phyloP scores from a whole-genome alignment of 176 grass and related monocot species.

The Zea mays region Zm-B73-REFERENCE-NAM-5.0 NC_050096.1:253194501-253195000 shows the following conservation, averaged over 20 bases:
- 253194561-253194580: too few species aligned
- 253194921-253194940: too few species aligned
- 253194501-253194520: too few species aligned
- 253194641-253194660: not conserved
- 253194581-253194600: too few species aligned
- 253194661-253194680: not conserved
- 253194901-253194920: not conserved
- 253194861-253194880: slow-evolving; percentile 11
- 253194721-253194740: not conserved
- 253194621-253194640: not conserved
- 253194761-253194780: slow-evolving; percentile 54
- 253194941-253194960: too few species aligned
- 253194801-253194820: slow-evolving; percentile 43
- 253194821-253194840: slow-evolving; percentile 39
- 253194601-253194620: too few species aligned
- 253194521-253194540: too few species aligned
- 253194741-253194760: not conserved
- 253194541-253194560: too few species aligned
- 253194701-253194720: not conserved
- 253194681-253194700: not conserved
- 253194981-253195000: too few species aligned
- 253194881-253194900: not conserved
- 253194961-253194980: too few species aligned
- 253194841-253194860: slow-evolving; percentile 39
- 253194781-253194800: slow-evolving; percentile 71